A percentile compares a stretch with the other conserved stretches of the same genome.
These are phyloP conservation scores for Globisporangium alternatum DNA, from an alignment of 352 stramenopile species.

Conservation along the genomic window DNA sequence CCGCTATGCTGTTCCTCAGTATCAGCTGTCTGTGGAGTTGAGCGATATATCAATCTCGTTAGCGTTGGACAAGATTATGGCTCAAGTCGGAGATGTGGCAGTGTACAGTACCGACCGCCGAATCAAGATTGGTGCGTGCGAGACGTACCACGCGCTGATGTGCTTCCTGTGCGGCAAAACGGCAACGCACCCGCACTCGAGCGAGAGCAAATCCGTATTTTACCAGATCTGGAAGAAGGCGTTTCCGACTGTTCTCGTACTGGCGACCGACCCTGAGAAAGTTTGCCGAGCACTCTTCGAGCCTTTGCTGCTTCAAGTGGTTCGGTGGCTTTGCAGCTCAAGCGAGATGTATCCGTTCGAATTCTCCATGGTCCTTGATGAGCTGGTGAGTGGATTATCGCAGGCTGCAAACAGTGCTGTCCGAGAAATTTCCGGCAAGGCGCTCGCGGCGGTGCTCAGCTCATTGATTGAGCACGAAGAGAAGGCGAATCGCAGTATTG, in stretches of 20 bases:
- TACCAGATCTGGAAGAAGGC: slow-evolving; percentile 50
- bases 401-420: slow-evolving; percentile 44
- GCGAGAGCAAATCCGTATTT: slow-evolving; percentile 61
- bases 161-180: slow-evolving; percentile 74
- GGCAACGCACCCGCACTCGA: slow-evolving; percentile 53
- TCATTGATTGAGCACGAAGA: slow-evolving; percentile 35
- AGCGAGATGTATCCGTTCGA: slow-evolving; percentile 65
- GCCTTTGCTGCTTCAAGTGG: slow-evolving; percentile 68
- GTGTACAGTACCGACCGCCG: slow-evolving; percentile 46
- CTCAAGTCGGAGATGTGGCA: slow-evolving; percentile 49
- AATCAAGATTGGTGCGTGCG: slow-evolving; percentile 58
- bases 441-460: slow-evolving; percentile 53
- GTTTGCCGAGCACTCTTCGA: slow-evolving; percentile 71
- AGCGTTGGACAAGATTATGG: slow-evolving; percentile 44
- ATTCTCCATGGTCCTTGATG: slow-evolving; percentile 56
- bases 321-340: slow-evolving; percentile 63
- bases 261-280: slow-evolving; percentile 70
- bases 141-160: slow-evolving; percentile 69
- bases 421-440: slow-evolving; percentile 59
- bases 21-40: slow-evolving; percentile 45
- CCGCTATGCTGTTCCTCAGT: slow-evolving; percentile 14
- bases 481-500: slow-evolving; percentile 8
- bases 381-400: slow-evolving; percentile 52
- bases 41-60: slow-evolving; percentile 39
- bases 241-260: slow-evolving; percentile 46